phyloP scores from a whole-genome alignment of 306 rosid genomes.

The Hylodesmum podocarpum region DNA sequence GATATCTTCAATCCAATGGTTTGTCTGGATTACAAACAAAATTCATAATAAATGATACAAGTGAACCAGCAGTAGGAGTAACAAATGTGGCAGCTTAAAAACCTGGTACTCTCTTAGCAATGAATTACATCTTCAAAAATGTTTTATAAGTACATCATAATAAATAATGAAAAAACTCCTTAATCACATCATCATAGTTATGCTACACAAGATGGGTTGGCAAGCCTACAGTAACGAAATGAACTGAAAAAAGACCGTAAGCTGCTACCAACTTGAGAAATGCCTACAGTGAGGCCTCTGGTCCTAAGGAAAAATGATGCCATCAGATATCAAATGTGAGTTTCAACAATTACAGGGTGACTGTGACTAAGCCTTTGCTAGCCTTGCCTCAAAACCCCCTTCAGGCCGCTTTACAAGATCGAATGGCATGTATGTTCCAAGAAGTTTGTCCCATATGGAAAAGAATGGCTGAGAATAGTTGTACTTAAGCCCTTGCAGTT shows the following conservation, averaged over 20 bases:
- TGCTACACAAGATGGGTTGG: conserved; percentile 49
- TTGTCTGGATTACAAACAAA: conserved; percentile 13
- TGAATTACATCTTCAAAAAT: conserved; percentile 32
- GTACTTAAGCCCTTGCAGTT: conserved; percentile 79
- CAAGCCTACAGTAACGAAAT: conserved; percentile 33
- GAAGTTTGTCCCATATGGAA: conserved; percentile 80
- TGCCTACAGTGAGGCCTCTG: conserved; percentile 30
- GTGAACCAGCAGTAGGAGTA: conserved; percentile 5
- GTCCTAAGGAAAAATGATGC: conserved; percentile 17
- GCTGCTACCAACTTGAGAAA: conserved; percentile 43
- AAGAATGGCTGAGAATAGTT: conserved; percentile 92
- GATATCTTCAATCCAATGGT: neutral
- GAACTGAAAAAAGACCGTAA: conserved; percentile 33
- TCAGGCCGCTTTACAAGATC: conserved; percentile 60
- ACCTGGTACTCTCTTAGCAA: conserved; percentile 15
- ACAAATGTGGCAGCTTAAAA: neutral
- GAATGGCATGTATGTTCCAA: conserved; percentile 85
- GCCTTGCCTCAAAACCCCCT: conserved; percentile 77
- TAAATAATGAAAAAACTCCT: conserved; percentile 23
- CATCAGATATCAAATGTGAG: conserved; percentile 19
- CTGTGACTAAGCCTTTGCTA: conserved; percentile 46
- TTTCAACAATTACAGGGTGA: conserved; percentile 16
- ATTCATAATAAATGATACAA: conserved; percentile 10
- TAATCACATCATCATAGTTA: conserved; percentile 35
- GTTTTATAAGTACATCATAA: conserved; percentile 25